Percentiles rank a stretch among this genome's conserved stretches.
These are phyloP conservation scores for Amniculicola lignicola DNA, from an alignment of 495 filamentous ascomycete species.

Conservation along the genomic window DNA sequence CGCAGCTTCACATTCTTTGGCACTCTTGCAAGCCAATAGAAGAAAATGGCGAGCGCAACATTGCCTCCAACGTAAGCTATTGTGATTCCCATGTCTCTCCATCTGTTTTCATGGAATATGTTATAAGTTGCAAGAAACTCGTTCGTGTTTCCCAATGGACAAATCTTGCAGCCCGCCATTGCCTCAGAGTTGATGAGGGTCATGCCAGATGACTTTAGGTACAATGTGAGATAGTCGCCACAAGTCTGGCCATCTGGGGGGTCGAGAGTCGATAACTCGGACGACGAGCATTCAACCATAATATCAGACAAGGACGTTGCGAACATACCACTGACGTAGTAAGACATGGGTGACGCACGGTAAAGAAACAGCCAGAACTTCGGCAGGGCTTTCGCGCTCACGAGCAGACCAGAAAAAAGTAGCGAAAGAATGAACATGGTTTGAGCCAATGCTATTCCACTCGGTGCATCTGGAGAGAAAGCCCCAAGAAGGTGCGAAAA, in stretches of 20 bases:
- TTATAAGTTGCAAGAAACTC: constrained; percentile 53
- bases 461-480: too few species aligned
- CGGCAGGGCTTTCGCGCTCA: constrained; percentile 58
- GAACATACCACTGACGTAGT: constrained; percentile 64
- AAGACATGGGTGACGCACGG: constrained; percentile 70
- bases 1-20: too few species aligned
- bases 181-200: not conserved
- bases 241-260: constrained; percentile 57
- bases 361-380: constrained; percentile 88
- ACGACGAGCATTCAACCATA: constrained; percentile 54
- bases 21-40: constrained; percentile 80
- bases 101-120: constrained; percentile 54
- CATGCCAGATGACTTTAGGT: constrained; percentile 43
- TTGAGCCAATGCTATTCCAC: too few species aligned
- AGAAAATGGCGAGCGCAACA: constrained; percentile 60
- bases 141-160: constrained; percentile 59
- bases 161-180: constrained; percentile 36
- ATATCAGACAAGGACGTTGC: constrained; percentile 60
- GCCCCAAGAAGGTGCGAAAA: constrained; percentile 61
- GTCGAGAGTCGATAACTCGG: constrained; percentile 57
- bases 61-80: constrained; percentile 79
- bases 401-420: constrained; percentile 65
- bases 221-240: constrained; percentile 53
- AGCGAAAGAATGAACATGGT: constrained; percentile 60
- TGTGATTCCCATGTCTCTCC: constrained; percentile 69